phyloP scores from a whole-genome alignment of 768 basidiomycete species.

The Hysterangium stoloniferum region DNA sequence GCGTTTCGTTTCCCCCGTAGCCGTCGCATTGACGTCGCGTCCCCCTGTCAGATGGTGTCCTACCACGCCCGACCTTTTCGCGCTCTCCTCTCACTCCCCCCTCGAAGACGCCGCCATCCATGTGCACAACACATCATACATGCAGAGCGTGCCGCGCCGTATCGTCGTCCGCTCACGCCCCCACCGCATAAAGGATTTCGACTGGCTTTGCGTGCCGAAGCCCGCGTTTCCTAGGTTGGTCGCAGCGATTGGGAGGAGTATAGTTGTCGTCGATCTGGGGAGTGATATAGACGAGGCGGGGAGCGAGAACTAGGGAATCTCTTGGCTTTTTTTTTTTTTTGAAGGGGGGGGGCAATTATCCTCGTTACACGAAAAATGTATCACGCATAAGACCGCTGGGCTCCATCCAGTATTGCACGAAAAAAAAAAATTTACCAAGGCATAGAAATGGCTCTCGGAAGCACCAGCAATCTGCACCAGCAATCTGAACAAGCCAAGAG shows the following conservation, averaged over 20 bases:
- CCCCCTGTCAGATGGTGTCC: constrained; percentile 57
- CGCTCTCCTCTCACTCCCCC: constrained; percentile 55
- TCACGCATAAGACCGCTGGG: too few relatives aligned
- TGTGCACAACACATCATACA: constrained; percentile 58
- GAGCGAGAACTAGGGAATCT: too few relatives aligned
- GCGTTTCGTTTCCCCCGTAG: not conserved
- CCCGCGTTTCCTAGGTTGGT: constrained; percentile 53
- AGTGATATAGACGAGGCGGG: too few relatives aligned
- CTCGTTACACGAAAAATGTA: too few relatives aligned
- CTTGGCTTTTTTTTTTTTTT: too few relatives aligned
- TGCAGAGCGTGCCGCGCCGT: constrained; percentile 54
- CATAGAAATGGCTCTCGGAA: too few relatives aligned
- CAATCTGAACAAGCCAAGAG: too few relatives aligned
- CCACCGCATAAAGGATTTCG: constrained; percentile 63
- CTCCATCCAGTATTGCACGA: too few relatives aligned
- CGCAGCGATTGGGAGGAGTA: constrained; percentile 52
- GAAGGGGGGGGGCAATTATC: too few relatives aligned
- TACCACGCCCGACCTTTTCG: constrained; percentile 70
- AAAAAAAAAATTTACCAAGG: too few relatives aligned
- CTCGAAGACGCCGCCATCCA: constrained; percentile 59
- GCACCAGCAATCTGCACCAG: too few relatives aligned
- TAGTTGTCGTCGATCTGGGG: constrained; percentile 33
- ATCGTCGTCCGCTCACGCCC: constrained; percentile 55
- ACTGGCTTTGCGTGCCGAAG: constrained; percentile 48
- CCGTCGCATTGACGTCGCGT: not conserved